Percentiles rank a stretch among this genome's conserved stretches.
These are phyloP conservation scores for Sambucus nigra DNA, from an alignment of 129 eudicot genomes.

Conservation along the genomic window DNA sequence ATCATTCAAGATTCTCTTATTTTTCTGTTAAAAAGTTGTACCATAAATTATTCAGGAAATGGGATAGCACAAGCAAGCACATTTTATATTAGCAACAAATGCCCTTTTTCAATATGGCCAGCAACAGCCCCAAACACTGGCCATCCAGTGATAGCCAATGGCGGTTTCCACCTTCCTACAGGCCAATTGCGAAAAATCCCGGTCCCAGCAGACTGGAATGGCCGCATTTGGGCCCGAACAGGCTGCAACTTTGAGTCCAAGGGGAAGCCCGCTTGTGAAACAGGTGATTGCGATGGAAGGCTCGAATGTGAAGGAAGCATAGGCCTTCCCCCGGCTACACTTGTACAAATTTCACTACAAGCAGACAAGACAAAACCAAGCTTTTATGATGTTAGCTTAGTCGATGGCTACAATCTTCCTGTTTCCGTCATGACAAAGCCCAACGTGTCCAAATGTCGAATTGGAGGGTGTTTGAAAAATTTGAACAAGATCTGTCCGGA, in stretches of 20 bases:
- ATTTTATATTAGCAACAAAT: slow-evolving; percentile 57
- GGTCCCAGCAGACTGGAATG: slow-evolving; percentile 75
- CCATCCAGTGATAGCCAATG: slow-evolving; percentile 55
- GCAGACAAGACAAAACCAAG: slow-evolving; percentile 47
- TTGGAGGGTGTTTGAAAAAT: slow-evolving; percentile 57
- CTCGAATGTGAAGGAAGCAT: slow-evolving; percentile 59
- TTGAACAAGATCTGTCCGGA: slow-evolving; percentile 48
- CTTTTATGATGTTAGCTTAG: slow-evolving; percentile 74
- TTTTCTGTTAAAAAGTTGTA: too few species aligned
- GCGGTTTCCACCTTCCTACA: slow-evolving; percentile 67
- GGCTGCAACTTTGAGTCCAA: slow-evolving; percentile 50
- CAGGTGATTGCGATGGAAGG: slow-evolving; percentile 79
- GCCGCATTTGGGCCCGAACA: slow-evolving; percentile 92
- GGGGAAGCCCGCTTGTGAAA: slow-evolving; percentile 52
- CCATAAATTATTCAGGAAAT: slow-evolving; percentile 27
- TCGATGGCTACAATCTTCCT: slow-evolving; percentile 80
- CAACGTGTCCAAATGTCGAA: slow-evolving; percentile 29
- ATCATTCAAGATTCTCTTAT: too few species aligned
- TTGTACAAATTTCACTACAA: slow-evolving; percentile 61
- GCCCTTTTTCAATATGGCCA: slow-evolving; percentile 87
- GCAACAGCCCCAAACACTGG: slow-evolving; percentile 74
- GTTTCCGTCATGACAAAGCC: slow-evolving; percentile 42
- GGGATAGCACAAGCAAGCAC: slow-evolving; percentile 35
- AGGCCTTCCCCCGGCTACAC: slow-evolving; percentile 71
- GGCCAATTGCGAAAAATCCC: slow-evolving; percentile 29